Percentiles rank a stretch among this genome's conserved stretches.
These are phyloP conservation scores for Cyberlindnera saturnus DNA, from an alignment of 805 yeast species.

Conservation along the genomic window DNA sequence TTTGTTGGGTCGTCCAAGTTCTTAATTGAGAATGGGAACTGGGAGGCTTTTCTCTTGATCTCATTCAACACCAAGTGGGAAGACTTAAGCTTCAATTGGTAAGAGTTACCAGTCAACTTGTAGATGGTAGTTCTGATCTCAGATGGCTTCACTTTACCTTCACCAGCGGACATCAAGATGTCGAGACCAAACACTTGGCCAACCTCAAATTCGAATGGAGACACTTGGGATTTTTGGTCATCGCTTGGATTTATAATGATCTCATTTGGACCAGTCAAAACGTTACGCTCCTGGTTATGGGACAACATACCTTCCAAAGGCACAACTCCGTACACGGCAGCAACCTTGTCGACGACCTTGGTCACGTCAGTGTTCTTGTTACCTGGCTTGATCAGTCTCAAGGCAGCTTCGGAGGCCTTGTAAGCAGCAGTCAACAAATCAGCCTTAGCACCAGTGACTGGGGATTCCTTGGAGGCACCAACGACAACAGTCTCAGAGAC, in stretches of 20 bases:
- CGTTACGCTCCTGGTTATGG: constrained; percentile 63
- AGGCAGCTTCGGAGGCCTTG: constrained; percentile 76
- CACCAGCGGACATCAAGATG: constrained; percentile 55
- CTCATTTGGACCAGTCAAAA: constrained; percentile 69
- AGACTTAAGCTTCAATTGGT: constrained; percentile 64
- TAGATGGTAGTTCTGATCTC: constrained; percentile 62
- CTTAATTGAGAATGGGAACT: constrained; percentile 66
- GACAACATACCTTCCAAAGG: constrained; percentile 76
- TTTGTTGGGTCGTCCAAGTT: constrained; percentile 62
- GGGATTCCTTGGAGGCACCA: constrained; percentile 38
- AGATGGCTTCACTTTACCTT: constrained; percentile 58
- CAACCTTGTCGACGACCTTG: constrained; percentile 54
- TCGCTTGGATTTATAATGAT: constrained; percentile 71
- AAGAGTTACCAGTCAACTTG: constrained; percentile 64
- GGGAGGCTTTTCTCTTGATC: constrained; percentile 56
- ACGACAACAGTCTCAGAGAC: constrained; percentile 65
- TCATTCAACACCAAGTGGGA: constrained; percentile 63
- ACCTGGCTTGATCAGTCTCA: constrained; percentile 60
- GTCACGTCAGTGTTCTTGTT: constrained; percentile 74
- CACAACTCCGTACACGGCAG: constrained; percentile 49
- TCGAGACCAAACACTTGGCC: constrained; percentile 77
- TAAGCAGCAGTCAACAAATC: constrained; percentile 68
- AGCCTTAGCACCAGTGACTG: constrained; percentile 51
- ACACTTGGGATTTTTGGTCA: constrained; percentile 56
- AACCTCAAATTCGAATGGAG: constrained; percentile 59